Base-by-base conservation (phyloP, 1,284 basidiomycete species). In the Peniophora sp. region DNA sequence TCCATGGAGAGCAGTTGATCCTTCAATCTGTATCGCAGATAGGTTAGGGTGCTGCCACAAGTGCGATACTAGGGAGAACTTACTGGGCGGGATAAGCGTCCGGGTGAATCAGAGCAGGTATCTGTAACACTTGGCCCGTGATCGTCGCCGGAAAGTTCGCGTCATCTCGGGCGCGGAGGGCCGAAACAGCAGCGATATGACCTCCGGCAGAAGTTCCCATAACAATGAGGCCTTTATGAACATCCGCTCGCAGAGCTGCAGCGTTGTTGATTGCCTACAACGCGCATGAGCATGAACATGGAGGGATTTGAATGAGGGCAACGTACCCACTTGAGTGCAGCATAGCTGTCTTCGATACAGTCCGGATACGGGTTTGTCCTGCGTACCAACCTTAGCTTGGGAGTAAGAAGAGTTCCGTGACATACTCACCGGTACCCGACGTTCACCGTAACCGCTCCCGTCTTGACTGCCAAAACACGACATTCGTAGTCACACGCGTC, bases 401-500 rank as follows among this genome's bases (percentile, higher is more conserved):
- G 8, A 5, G 8, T 41, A n/a, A 20, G 5, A 41, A 5, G n/a
- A 5, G 8, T n/a, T 41, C 8, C 8, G 15, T 5, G n/a, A 41
- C 8, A 17, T n/a, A 41, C 15, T n/a, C 34, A 52, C 51, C 51
- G 37, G n/a, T 50, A 53, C 5, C 47, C 49, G 20, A 53, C 49
- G 17, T 50, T 53, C 14, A 49, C 57, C 27, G 66, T 61, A 2
- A 67, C 55, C 15, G 52, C 43, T 18, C 49, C 43, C 20, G 43
- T 34, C 12, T 51, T 49, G 11, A 48, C 42, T 23, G 44, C 34
- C 6, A 52, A 15, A 5, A 41, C 37, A 17, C 37, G 37, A 8
- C 57, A 51, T 3, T 51, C 47, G 17, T 51, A 32, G 11, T 57
- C 58, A 23, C 56, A 52, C 2, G 35, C 39, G n/a, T 57, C 51